These are phyloP conservation scores for Mucor racemosus DNA, from an alignment of 371 early-diverging fungal species.

Conservation along the genomic window DNA sequence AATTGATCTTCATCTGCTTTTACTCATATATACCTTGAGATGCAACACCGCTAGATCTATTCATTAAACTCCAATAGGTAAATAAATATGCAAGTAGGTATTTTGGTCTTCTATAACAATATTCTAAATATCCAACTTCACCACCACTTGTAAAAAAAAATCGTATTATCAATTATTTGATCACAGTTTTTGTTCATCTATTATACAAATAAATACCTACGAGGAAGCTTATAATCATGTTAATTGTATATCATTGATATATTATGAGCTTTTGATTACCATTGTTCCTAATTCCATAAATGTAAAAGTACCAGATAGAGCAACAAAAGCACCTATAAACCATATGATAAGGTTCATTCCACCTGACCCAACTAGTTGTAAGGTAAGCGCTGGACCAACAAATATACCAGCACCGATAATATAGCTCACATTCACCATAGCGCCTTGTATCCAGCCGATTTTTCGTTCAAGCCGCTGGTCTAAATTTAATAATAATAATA, in stretches of 20 bases:
- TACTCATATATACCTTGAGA: slow-evolving; percentile 31
- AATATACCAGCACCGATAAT: slow-evolving; percentile 54
- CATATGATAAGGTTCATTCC: slow-evolving; percentile 49
- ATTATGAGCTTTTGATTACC: too few relatives aligned
- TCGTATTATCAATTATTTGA: not conserved
- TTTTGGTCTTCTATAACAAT: slow-evolving; percentile 44
- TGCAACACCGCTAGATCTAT: slow-evolving; percentile 45
- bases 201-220: slow-evolving; percentile 28
- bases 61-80: slow-evolving; percentile 46
- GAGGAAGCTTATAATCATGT: slow-evolving; percentile 31
- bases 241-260: too few relatives aligned
- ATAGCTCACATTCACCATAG: slow-evolving; percentile 50
- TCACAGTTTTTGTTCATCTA: not conserved
- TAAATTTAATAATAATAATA: slow-evolving; percentile 12
- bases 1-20: not conserved
- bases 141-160: slow-evolving; percentile 54
- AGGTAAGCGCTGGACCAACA: slow-evolving; percentile 43
- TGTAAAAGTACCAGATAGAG: slow-evolving; percentile 41
- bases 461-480: slow-evolving; percentile 48
- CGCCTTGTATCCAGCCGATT: slow-evolving; percentile 48
- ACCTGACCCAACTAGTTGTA: slow-evolving; percentile 47
- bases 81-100: slow-evolving; percentile 46
- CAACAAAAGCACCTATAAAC: slow-evolving; percentile 40
- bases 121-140: slow-evolving; percentile 50
- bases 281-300: slow-evolving; percentile 54